Evolutionary conservation across 441 rosid genomes (phyloP).

Genomic region (Erodium trifolium): DNA sequence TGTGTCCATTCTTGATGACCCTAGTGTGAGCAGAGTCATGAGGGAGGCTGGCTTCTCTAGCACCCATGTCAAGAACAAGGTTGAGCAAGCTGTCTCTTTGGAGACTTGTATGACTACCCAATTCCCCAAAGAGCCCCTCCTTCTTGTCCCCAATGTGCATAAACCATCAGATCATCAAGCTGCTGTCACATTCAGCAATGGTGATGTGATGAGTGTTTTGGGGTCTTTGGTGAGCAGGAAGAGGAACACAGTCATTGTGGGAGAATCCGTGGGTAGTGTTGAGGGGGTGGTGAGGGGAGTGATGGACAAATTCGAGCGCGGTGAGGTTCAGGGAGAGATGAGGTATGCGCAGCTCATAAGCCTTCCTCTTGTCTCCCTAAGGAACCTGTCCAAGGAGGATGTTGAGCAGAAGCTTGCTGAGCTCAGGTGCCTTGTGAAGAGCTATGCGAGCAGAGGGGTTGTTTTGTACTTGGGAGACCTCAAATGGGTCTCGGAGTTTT

Average conservation of each 20-base stretch:
- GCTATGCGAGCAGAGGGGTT: constrained; percentile 38
- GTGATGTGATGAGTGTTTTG: constrained; percentile 38
- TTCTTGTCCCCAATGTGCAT: not conserved
- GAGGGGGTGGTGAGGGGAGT: constrained; percentile 36
- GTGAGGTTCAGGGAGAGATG: constrained; percentile 35
- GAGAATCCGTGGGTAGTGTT: constrained; percentile 28
- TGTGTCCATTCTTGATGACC: constrained; percentile 59
- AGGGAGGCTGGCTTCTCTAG: constrained; percentile 77
- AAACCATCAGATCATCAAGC: no score
- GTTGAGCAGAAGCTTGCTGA: constrained; percentile 47
- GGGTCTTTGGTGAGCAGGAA: constrained; percentile 28
- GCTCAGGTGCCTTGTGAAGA: constrained; percentile 39
- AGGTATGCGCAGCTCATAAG: constrained; percentile 37
- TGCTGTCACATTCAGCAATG: constrained; percentile 4
- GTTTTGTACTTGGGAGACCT: constrained; percentile 60
- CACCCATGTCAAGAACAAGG: constrained; percentile 45
- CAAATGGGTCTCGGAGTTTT: constrained; percentile 47
- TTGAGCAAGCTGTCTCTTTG: constrained; percentile 47
- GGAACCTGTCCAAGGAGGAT: constrained; percentile 41
- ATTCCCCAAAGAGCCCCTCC: constrained; percentile 23
- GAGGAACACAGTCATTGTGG: constrained; percentile 45
- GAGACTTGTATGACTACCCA: constrained; percentile 34
- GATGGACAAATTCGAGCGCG: constrained; percentile 44
- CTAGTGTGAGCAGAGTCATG: constrained; percentile 75
- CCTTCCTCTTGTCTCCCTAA: constrained; percentile 43